Evolutionary conservation across 495 filamentous ascomycete genomes (phyloP), one percentile per base, ranked within the genome.

Genomic region (Cryomyces minteri): DNA sequence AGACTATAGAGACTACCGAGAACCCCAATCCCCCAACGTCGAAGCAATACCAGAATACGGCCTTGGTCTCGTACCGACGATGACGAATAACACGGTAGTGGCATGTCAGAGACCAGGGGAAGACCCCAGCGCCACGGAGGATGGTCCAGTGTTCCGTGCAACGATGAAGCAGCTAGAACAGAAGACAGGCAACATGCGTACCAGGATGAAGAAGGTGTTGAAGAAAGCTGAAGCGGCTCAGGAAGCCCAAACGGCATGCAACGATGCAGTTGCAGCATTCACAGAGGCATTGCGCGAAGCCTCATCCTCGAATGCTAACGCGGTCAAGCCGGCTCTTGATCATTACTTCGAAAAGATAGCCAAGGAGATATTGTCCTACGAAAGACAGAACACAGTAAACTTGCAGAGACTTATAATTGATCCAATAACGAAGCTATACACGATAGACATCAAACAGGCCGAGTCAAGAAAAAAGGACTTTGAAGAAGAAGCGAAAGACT

Each of bases 321-420:
- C 90, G 1, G 88, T 99, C 18, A 83, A 90, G 56, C 90, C 90
- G 10, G 90, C 88, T 4, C 67, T 96, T 40, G 90, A 99, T 41
- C 88, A 99, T 58, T 99, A 99, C 55, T 99, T 95, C 48, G 87
- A 96, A 57, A 93, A 88, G 56, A 96, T 92, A 48, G 88, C 87
- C 8, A 77, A 77, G 41, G 86, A 95, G 60, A 96, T 99, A 41
- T 65, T 94, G 37, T 55, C 62, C 9, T 96, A 94, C 48, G 88
- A 96, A 63, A 74, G 74, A 50, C 76, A 84, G 43, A 95, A 94
- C 56, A 75, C 83, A 5, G 32, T 63, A 6, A 88, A 94, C 57
- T 66, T 99, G 33, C 88, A 94, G 53, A 88, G 77, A 55, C 73
- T 94, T 5, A 82, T 99, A 52, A 94, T 96, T 47, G 90, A 96